These are phyloP conservation scores for Candida silvicultrix DNA, from an alignment of 805 yeast species.

Conservation along the genomic window DNA sequence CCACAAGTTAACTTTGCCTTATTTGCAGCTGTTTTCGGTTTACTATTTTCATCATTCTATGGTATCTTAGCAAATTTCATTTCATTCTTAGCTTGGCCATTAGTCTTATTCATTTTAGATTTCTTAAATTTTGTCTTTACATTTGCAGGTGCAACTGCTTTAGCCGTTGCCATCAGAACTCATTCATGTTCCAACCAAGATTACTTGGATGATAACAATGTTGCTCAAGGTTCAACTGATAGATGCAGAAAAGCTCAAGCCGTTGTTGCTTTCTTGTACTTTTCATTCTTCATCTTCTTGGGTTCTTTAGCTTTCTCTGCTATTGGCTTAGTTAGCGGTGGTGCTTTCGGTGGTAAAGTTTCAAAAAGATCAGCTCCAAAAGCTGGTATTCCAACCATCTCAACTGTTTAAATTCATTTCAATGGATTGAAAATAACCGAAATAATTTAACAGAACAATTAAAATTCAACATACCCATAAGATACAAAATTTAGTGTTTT, in stretches of 20 bases:
- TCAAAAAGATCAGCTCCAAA: conserved; percentile 43
- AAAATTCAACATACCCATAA: background rate
- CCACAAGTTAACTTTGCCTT: conserved; percentile 87
- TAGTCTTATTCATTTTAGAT: conserved; percentile 68
- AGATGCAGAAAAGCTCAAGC: conserved; percentile 97
- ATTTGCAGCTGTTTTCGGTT: conserved; percentile 82
- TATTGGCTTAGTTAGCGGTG: conserved; percentile 50
- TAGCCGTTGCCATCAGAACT: conserved; percentile 82
- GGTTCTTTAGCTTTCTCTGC: conserved; percentile 51
- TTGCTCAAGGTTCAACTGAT: conserved; percentile 68
- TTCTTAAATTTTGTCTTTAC: conserved; percentile 87
- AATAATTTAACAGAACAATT: background rate
- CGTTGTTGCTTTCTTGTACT: conserved; percentile 73
- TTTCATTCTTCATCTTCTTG: conserved; percentile 71
- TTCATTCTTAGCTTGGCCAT: conserved; percentile 82
- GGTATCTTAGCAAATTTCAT: conserved; percentile 74
- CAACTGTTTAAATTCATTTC: conserved; percentile 63
- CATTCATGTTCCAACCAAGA: conserved; percentile 75
- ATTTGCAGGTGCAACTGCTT: conserved; percentile 89
- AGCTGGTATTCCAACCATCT: conserved; percentile 86
- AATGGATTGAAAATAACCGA: background rate
- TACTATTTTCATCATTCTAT: conserved; percentile 74
- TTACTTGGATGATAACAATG: conserved; percentile 60
- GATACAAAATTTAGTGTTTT: background rate
- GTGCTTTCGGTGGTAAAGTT: conserved; percentile 46